phyloP scores from a whole-genome alignment of 768 basidiomycete genomes.

The Lactarius sanguifluus region DNA sequence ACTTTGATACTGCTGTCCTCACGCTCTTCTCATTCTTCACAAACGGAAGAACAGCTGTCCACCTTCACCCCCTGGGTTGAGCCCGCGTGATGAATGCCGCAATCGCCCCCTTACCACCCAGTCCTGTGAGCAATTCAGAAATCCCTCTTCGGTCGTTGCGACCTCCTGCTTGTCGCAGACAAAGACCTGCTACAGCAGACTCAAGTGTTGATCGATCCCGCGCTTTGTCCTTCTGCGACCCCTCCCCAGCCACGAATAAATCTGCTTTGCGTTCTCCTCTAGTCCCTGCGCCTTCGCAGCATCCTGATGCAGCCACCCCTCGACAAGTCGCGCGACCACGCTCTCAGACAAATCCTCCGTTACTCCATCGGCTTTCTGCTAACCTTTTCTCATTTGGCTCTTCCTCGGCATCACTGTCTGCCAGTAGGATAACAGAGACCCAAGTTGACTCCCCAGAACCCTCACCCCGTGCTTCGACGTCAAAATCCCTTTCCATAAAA shows the following conservation, averaged over 20 bases:
- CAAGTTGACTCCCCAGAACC: conserved; percentile 34
- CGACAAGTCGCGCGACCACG: conserved; percentile 46
- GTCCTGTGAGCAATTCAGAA: conserved; percentile 19
- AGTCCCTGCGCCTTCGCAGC: conserved; percentile 29
- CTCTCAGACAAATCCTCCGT: conserved; percentile 63
- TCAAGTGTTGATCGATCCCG: conserved; percentile 35
- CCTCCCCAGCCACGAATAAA: not conserved
- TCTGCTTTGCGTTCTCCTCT: conserved; percentile 12
- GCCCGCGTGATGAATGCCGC: not conserved
- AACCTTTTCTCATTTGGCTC: conserved; percentile 56
- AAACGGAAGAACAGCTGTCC: conserved; percentile 32
- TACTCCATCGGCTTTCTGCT: conserved; percentile 68
- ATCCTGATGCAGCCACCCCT: conserved; percentile 28
- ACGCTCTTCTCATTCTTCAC: conserved; percentile 33
- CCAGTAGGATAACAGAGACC: conserved; percentile 26
- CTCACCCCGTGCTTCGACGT: conserved; percentile 48
- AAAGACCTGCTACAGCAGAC: conserved; percentile 48
- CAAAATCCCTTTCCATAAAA: conserved; percentile 49
- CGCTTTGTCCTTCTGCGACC: conserved; percentile 32
- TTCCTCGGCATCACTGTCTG: conserved; percentile 38
- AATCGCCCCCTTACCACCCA: conserved; percentile 16
- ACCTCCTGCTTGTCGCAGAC: conserved; percentile 8
- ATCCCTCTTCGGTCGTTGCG: conserved; percentile 10
- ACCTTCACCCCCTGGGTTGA: conserved; percentile 26
- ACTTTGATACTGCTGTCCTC: conserved; percentile 36